Conservation (phyloP, 129 eudicot genomes). For the Flaveria sonorensis region DNA sequence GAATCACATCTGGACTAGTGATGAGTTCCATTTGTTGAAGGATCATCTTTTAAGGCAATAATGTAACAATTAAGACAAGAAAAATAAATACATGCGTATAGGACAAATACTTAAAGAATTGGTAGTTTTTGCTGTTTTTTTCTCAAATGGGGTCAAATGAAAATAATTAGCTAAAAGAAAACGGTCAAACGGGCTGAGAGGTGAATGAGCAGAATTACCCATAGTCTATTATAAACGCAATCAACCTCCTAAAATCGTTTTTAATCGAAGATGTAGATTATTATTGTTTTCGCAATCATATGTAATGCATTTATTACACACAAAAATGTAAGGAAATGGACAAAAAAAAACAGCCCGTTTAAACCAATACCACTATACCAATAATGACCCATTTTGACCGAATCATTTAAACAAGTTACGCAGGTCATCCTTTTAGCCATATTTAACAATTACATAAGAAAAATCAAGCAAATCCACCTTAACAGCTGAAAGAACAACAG, state of each 20-base stretch:
- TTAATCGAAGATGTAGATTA: constrained; percentile 8
- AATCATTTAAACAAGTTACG: neutral
- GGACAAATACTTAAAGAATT: neutral
- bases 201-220: neutral
- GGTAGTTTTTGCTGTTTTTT: neutral
- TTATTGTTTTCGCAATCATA: neutral
- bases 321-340: neutral
- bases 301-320: neutral
- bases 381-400: neutral
- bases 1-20: constrained; percentile 94
- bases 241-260: neutral
- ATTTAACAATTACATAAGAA: constrained; percentile 14
- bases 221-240: neutral
- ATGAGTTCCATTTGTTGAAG: constrained; percentile 98
- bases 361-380: neutral
- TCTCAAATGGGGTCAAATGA: neutral
- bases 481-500: constrained; percentile 99
- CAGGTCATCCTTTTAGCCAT: neutral
- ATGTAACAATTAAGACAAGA: constrained; percentile 15
- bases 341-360: neutral
- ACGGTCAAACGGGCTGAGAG: neutral
- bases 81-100: neutral
- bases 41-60: constrained; percentile 70
- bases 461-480: constrained; percentile 51
- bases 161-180: neutral